Conservation (phyloP, 225 moss, liverwort and hornwort genomes). For the Rhytidiadelphus loreus region DNA sequence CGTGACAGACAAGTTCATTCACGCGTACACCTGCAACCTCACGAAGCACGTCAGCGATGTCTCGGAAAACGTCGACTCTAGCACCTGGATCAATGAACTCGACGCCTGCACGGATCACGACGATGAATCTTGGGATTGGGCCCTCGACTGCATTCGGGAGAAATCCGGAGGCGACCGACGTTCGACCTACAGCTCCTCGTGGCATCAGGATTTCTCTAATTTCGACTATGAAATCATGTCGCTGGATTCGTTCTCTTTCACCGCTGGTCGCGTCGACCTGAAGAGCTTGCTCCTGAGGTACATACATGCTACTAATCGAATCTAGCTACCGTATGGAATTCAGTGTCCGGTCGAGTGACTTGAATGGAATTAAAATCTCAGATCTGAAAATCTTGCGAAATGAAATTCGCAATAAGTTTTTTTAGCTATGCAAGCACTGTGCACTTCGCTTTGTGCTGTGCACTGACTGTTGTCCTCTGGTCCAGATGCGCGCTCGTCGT, state of each 20-base stretch:
- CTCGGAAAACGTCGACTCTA: constrained; percentile 18
- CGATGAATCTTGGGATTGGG: constrained; percentile 21
- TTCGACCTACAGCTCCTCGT: background rate
- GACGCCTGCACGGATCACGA: constrained; percentile 33
- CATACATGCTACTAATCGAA: background rate
- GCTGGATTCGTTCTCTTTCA: background rate
- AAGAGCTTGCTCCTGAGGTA: constrained; percentile 27
- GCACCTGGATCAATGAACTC: constrained; percentile 16
- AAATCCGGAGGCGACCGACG: constrained; percentile 1
- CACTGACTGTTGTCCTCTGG: background rate
- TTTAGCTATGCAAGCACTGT: background rate
- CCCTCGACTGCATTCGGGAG: constrained; percentile 3
- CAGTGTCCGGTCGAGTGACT: background rate
- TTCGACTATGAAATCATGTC: background rate
- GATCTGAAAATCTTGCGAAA: background rate
- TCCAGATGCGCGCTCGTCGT: constrained; percentile 64
- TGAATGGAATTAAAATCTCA: background rate
- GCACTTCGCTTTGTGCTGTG: background rate
- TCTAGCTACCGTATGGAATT: background rate
- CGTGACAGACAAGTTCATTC: constrained; percentile 25
- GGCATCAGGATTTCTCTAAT: background rate
- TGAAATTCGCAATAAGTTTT: background rate
- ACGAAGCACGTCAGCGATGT: constrained; percentile 25
- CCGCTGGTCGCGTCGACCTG: constrained; percentile 21
- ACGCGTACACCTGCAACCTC: constrained; percentile 34